Base-by-base conservation (phyloP, 345 rosid genomes). In the Salix dunnii region DNA sequence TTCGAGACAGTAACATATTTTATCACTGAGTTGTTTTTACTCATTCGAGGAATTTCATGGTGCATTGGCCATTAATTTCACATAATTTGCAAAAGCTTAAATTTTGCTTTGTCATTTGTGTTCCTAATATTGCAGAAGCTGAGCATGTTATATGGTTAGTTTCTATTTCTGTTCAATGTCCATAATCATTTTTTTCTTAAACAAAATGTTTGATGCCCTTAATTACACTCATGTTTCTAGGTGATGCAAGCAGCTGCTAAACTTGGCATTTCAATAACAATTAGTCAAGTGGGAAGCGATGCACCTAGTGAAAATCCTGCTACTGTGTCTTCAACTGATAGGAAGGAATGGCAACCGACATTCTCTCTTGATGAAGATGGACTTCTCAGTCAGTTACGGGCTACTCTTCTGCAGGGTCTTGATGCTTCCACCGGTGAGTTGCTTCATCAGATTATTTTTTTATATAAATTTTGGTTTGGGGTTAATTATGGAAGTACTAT, bases 191-290 rank as follows among this genome's bases (percentile, higher is more conserved):
- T 46, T 46, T 43, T 13, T 3, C 17, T 46, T 12, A 13, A 46
- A 46, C 4, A 46, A 46, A 46, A 46, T 46, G 49, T 46, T 46
- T 40, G 43, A 40, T 40, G 43, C 14, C 43, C 43, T 76, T 71
- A 48, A 79, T 67, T 31, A 33, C 73, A 48, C 42, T 70, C 63
- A 79, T 77, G 53, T 71, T 79, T 83, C 25, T 68, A 95, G 98
- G 96, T 95, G 64, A 93, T 89, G 94, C 88, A 90, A 82, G 86
- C 91, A 77, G 96, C 96, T 75, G 88, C 91, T 6, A 93, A 90
- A 81, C 89, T 95, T 68, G 94, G 93, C 74, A 77, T 91, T 80
- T 88, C 85, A 38, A 67, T 91, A 80, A 85, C 92, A 21, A 82
- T 95, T 38, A 87, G 81, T 86, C 95, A 88, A 85, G 91, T 95